Evolutionary conservation across 176 grass and related monocot species (phyloP).

Genomic region (Phoenix dactylifera): DNA sequence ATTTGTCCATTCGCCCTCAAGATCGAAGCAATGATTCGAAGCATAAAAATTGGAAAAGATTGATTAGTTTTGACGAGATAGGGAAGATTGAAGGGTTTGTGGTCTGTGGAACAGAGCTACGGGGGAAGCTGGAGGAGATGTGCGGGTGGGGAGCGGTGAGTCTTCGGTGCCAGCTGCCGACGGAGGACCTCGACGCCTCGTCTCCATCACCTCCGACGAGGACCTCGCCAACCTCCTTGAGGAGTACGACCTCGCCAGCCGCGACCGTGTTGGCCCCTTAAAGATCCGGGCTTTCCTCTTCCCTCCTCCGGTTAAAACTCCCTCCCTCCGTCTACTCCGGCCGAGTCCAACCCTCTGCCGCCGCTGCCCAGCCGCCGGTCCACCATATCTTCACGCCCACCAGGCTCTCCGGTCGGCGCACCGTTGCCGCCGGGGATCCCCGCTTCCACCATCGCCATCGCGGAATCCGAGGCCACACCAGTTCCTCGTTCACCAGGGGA

Average conservation of each 20-base stretch:
- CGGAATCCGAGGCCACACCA: conserved; percentile 3
- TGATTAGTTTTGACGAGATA: too few relatives aligned
- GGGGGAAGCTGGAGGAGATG: conserved; percentile 52
- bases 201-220: conserved; percentile 61
- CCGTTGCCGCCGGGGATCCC: not conserved
- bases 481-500: conserved; percentile 34
- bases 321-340: not conserved
- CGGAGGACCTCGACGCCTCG: conserved; percentile 82
- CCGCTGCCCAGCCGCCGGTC: not conserved
- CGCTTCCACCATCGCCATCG: conserved; percentile 6
- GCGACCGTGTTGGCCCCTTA: conserved; percentile 20
- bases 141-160: conserved; percentile 36
- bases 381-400: not conserved
- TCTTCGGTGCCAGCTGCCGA: conserved; percentile 74
- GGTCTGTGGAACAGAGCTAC: conserved; percentile 35
- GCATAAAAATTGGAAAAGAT: too few relatives aligned
- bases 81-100: not conserved
- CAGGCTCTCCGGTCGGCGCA: not conserved
- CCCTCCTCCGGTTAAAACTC: conserved; percentile 9
- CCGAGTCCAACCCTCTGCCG: not conserved
- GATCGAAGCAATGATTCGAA: too few relatives aligned
- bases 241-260: conserved; percentile 45
- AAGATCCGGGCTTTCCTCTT: conserved; percentile 68
- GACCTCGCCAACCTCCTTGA: conserved; percentile 52
- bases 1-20: too few relatives aligned